phyloP scores from a whole-genome alignment of 257 asterid species.

The Schizonepeta tenuifolia region DNA sequence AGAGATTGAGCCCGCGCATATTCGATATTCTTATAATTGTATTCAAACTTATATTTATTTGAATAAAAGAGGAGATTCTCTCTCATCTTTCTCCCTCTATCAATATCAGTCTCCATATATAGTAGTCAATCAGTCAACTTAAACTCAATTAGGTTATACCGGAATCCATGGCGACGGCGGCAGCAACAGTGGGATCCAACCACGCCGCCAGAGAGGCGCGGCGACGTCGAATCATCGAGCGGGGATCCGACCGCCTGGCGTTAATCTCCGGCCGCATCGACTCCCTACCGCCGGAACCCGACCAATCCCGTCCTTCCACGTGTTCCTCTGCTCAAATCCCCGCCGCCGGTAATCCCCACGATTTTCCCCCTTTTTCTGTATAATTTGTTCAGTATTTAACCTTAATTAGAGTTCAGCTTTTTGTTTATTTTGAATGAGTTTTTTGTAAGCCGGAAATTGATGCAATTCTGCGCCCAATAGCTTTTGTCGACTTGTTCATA shows the following conservation, averaged over 20 bases:
- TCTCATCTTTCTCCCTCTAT: not conserved
- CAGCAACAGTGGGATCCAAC: constrained; percentile 36
- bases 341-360: constrained; percentile 43
- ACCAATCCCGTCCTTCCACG: constrained; percentile 41
- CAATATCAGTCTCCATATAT: not conserved
- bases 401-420: constrained; percentile 1
- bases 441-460: constrained; percentile 6
- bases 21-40: no score
- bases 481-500: not conserved
- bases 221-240: constrained; percentile 80
- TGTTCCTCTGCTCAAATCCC: constrained; percentile 37
- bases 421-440: not conserved
- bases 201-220: constrained; percentile 58
- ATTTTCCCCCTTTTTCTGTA: not conserved
- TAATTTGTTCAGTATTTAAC: not conserved
- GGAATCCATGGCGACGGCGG: constrained; percentile 41
- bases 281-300: constrained; percentile 56
- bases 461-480: not conserved
- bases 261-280: constrained; percentile 80
- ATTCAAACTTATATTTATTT: no score
- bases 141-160: constrained; percentile 16
- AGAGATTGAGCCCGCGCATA: no score
- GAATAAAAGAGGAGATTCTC: not conserved
- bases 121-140: constrained; percentile 19
- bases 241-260: constrained; percentile 86